phyloP scores from a whole-genome alignment of 805 yeast genomes.

The Yamadazyma sp. region DNA sequence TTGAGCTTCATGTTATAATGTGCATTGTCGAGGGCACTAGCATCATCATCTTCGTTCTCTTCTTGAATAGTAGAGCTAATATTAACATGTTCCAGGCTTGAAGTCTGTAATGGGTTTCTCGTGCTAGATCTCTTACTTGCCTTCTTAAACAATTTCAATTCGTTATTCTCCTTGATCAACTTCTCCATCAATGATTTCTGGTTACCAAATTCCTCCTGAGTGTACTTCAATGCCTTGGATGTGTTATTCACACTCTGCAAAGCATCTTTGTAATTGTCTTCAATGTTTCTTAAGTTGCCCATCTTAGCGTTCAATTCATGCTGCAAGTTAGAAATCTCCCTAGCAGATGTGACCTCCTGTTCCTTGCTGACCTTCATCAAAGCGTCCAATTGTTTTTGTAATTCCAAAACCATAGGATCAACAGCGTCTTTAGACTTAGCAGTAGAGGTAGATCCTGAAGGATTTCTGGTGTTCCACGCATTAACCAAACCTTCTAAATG shows the following conservation, averaged over 20 bases:
- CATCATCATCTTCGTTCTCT: constrained; percentile 25
- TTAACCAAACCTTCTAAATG: constrained; percentile 37
- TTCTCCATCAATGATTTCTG: constrained; percentile 56
- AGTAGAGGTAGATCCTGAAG: constrained; percentile 12
- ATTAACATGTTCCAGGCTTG: constrained; percentile 22
- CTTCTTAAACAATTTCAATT: constrained; percentile 53
- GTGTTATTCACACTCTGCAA: constrained; percentile 71
- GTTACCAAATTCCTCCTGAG: constrained; percentile 68
- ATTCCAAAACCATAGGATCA: constrained; percentile 31
- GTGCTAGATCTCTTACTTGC: constrained; percentile 39
- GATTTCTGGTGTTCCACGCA: constrained; percentile 27
- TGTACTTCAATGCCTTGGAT: constrained; percentile 67
- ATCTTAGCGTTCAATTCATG: constrained; percentile 32
- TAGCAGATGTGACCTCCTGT: constrained; percentile 34
- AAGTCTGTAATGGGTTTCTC: constrained; percentile 24
- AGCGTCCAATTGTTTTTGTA: constrained; percentile 59
- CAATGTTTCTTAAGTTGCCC: constrained; percentile 39
- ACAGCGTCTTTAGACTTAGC: constrained; percentile 10
- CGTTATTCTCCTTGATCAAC: constrained; percentile 66
- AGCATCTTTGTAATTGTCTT: constrained; percentile 70
- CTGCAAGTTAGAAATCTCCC: constrained; percentile 32
- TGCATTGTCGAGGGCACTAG: constrained; percentile 38
- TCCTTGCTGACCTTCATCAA: constrained; percentile 48
- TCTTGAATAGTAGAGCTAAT: constrained; percentile 18
- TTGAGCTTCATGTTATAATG: constrained; percentile 75